Evolutionary conservation across 768 basidiomycete genomes (phyloP), one percentile per base, ranked within the genome.

Genomic region (Rhizopogon rudus): DNA sequence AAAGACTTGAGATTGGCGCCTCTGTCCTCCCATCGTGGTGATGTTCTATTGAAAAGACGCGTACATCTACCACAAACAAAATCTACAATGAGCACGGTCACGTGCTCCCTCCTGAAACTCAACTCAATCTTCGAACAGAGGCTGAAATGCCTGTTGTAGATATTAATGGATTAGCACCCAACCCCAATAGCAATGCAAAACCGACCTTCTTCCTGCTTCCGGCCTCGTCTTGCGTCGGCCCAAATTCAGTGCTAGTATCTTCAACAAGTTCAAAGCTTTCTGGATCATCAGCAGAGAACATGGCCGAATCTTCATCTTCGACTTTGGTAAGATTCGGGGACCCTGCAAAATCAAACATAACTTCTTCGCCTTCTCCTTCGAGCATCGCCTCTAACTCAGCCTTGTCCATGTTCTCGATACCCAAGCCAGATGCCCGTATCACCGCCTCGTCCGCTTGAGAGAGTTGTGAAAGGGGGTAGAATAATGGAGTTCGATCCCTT

Each of bases 321-420:
- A 49, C 33, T 20, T 16, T 49, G 35, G 8, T 49, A 16, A 49
- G 14, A 37, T 35, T 49, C 49, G 40, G 40, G 22, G 57, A 49
- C 13, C 43, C 17, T 7, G 40, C 17, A 12, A 63, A 35, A 28
- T 61, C 55, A 58, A 69, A 60, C n/a, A 49, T 69, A 43, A 72
- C 64, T 53, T 72, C 69, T 42, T 71, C 67, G 2, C 62, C 71
- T 3, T 71, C 67, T 41, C 69, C 71, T 28, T 71, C 71, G 37
- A 72, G 46, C 66, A 72, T 66, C 25, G 77, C 81, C 20, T 72
- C 75, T 37, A 90, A 67, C 64, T 89, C 87, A 22, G 81, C 77
- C 5, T 68, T 75, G 55, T 76, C 73, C 87, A 91, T 88, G 57
- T 76, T 64, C 61, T 88, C 87, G 22, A 86, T 73, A 3, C 84